Evolutionary conservation across 2,329 filamentous ascomycete genomes (phyloP).

Genomic region (Calonectria hawksworthii): DNA sequence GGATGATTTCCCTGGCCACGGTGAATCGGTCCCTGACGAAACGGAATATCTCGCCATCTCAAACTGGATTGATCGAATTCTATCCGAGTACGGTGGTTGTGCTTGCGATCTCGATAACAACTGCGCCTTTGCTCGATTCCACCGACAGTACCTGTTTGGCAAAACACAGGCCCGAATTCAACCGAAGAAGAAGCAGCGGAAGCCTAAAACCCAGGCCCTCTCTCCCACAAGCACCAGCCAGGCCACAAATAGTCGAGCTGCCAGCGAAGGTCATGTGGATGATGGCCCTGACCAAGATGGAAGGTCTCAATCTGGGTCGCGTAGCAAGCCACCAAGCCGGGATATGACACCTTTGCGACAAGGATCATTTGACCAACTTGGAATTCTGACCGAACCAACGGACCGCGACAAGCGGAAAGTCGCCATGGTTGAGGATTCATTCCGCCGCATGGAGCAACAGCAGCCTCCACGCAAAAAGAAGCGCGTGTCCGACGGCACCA

Average conservation of each 20-base stretch:
- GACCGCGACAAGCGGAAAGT: conserved; percentile 78
- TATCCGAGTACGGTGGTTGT: conserved; percentile 85
- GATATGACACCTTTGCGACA: conserved; percentile 74
- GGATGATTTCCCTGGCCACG: conserved; percentile 64
- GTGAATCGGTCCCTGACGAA: conserved; percentile 69
- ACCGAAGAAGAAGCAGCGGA: conserved; percentile 67
- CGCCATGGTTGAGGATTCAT: conserved; percentile 74
- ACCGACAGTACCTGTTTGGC: conserved; percentile 66
- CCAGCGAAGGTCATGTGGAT: conserved; percentile 73
- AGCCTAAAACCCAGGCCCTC: conserved; percentile 67
- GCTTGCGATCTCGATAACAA: conserved; percentile 77
- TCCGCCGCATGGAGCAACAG: conserved; percentile 73
- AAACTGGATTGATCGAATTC: conserved; percentile 76
- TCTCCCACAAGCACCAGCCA: conserved; percentile 75
- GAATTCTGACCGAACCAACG: conserved; percentile 74
- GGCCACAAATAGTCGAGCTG: conserved; percentile 73
- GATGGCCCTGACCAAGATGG: conserved; percentile 68
- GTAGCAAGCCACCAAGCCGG: conserved; percentile 76
- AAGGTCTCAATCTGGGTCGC: conserved; percentile 60
- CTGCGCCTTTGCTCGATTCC: conserved; percentile 75
- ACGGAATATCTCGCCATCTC: conserved; percentile 72
- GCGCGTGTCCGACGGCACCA: conserved; percentile 68
- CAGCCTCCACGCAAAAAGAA: conserved; percentile 73
- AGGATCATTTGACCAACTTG: conserved; percentile 71
- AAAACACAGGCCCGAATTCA: conserved; percentile 58